Conservation (phyloP, 2,329 filamentous ascomycete species). For the Fusarium sarcochroum region DNA sequence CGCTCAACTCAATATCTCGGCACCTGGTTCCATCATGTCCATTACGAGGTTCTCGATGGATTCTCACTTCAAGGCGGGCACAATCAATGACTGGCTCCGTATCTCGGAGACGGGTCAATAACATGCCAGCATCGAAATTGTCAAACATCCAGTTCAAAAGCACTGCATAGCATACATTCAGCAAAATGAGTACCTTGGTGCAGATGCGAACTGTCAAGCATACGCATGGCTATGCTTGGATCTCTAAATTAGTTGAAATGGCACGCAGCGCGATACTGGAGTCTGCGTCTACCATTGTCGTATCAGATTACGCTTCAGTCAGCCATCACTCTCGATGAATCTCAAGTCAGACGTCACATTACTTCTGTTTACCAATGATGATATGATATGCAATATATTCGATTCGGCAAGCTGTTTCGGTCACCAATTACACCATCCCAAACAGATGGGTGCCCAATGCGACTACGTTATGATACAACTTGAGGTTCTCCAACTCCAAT, state of each 20-base stretch:
- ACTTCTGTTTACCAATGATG: conserved; percentile 18
- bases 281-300: conserved; percentile 25
- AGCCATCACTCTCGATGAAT: not conserved
- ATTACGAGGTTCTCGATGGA: conserved; percentile 7
- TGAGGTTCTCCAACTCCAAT: conserved; percentile 22
- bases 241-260: conserved; percentile 2
- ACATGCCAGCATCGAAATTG: conserved; percentile 14
- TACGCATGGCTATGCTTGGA: conserved; percentile 6
- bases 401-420: conserved; percentile 1
- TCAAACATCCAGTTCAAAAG: conserved; percentile 19
- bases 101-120: not conserved
- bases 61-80: conserved; percentile 30
- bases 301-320: conserved; percentile 15
- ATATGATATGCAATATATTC: conserved; percentile 18
- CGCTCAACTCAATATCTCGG: conserved; percentile 28
- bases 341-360: conserved; percentile 11
- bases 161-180: conserved; percentile 15
- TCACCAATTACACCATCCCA: conserved; percentile 25
- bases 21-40: conserved; percentile 10
- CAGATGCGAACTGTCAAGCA: conserved; percentile 16
- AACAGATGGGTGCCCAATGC: conserved; percentile 32
- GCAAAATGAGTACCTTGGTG: conserved; percentile 10
- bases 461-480: conserved; percentile 23
- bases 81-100: conserved; percentile 16
- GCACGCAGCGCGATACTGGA: conserved; percentile 14